phyloP scores from a whole-genome alignment of 257 asterid genomes.

The Solanum neorickii region DNA sequence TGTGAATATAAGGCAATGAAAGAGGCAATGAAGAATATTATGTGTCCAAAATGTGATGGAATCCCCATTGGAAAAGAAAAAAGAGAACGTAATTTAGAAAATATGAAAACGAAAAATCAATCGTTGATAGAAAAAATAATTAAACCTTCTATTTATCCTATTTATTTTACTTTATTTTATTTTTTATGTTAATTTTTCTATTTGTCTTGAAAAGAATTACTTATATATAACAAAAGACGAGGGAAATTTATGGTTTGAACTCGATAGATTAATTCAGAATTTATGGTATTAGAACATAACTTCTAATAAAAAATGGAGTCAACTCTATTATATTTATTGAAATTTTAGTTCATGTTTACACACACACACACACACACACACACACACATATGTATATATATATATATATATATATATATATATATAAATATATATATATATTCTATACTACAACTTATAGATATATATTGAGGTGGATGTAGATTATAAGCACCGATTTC shows the following conservation, averaged over 20 bases:
- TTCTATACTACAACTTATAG: no score
- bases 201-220: neutral
- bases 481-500: no score
- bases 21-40: slow-evolving; percentile 26
- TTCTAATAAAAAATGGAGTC: neutral
- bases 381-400: no score
- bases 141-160: neutral
- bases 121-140: slow-evolving; percentile 40
- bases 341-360: no score
- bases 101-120: slow-evolving; percentile 36
- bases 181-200: neutral
- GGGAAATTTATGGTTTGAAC: neutral
- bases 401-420: no score
- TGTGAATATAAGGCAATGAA: neutral
- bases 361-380: no score
- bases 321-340: neutral
- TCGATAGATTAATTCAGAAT: no score
- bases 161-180: neutral
- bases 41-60: slow-evolving; percentile 33
- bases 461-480: no score
- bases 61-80: slow-evolving; percentile 23
- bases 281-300: no score
- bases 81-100: slow-evolving; percentile 16
- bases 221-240: neutral
- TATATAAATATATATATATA: no score